Base-by-base conservation (phyloP, 192 early-diverging fungal species). In the Rhizoclosmatium sp. region DNA sequence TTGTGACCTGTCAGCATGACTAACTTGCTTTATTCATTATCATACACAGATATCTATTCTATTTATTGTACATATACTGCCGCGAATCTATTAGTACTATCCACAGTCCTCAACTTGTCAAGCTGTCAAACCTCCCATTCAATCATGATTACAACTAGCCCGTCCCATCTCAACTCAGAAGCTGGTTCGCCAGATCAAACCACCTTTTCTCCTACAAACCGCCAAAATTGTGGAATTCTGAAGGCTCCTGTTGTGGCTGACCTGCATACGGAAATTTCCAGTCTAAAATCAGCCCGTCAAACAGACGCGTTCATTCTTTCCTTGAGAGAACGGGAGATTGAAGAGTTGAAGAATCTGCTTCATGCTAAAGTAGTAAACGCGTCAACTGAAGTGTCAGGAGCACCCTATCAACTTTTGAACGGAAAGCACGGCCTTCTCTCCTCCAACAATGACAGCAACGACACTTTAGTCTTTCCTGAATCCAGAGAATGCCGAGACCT, bases 321-420 rank as follows among this genome's bases (percentile, higher is more conserved):
- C 19, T n/a, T 81, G 4, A 85, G 81, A 47, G 82, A 85, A 44
- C 66, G 76, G 12, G 84, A 85, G 62, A 81, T 82, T 41, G 56
- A 61, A 21, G 84, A 85, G 56, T 77, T 85, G 5, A 69, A 80
- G n/a, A 76, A 47, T 40, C 65, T 76, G 12, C 48, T 76, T 9
- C 62, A 66, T 23, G 61, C 45, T 10, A 65, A 67, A 67, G 42
- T 46, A 2, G 46, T 46, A 9, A 9, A 56, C 48, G 45, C 23
- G 2, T 62, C 72, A n/a, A 31, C 72, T 56, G 46, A n/a, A 7
- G 4, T 54, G 4, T n/a, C 4, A 54, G 47, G 14, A 14, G 4
- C 14, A 4, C 40, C 49, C 39, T n/a, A 46, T 31, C 21, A 46
- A 21, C 19, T 23, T 4, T 5, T 62, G 7, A 21, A 39, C 23